Conservation (phyloP, 495 filamentous ascomycete genomes). For the Xeromyces bisporus region DNA sequence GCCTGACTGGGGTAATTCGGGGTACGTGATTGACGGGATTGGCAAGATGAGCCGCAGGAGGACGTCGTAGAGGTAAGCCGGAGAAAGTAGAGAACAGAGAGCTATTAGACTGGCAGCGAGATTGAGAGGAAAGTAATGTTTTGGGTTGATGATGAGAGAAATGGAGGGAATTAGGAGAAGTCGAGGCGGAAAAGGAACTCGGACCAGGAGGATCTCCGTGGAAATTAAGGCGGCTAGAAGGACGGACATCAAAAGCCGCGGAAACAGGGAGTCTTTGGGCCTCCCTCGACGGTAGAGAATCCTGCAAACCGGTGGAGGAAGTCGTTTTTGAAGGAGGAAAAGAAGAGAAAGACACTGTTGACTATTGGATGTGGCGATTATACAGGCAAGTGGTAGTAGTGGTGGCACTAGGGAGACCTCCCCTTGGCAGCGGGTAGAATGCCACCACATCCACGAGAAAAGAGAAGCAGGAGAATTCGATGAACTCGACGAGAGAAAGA, state of each 20-base stretch:
- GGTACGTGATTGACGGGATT: slow-evolving; percentile 35
- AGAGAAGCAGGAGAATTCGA: slow-evolving; percentile 1
- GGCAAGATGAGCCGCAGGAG: slow-evolving; percentile 25
- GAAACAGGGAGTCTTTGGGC: too few relatives aligned
- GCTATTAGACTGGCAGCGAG: slow-evolving; percentile 3
- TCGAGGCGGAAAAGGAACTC: too few relatives aligned
- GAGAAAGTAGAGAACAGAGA: slow-evolving; percentile 5
- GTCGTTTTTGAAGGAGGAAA: slow-evolving; percentile 23
- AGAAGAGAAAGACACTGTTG: too few relatives aligned
- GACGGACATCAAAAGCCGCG: too few relatives aligned
- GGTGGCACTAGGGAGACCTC: slow-evolving; percentile 2
- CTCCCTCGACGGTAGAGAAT: slow-evolving; percentile 16
- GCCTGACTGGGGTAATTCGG: slow-evolving; percentile 24
- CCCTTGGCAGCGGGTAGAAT: background rate
- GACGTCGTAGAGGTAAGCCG: slow-evolving; percentile 11
- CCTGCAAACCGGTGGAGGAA: slow-evolving; percentile 7
- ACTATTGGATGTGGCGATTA: too few relatives aligned
- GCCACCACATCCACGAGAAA: slow-evolving; percentile 1
- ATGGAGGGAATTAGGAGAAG: too few relatives aligned
- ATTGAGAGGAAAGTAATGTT: too few relatives aligned
- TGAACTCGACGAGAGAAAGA: slow-evolving; percentile 1
- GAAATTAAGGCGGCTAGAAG: too few relatives aligned
- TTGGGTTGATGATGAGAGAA: background rate
- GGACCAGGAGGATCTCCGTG: too few relatives aligned
- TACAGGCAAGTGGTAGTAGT: too few relatives aligned